Conservation (phyloP, 2,329 filamentous ascomycete species). For the Teratosphaeria gauchensis region DNA sequence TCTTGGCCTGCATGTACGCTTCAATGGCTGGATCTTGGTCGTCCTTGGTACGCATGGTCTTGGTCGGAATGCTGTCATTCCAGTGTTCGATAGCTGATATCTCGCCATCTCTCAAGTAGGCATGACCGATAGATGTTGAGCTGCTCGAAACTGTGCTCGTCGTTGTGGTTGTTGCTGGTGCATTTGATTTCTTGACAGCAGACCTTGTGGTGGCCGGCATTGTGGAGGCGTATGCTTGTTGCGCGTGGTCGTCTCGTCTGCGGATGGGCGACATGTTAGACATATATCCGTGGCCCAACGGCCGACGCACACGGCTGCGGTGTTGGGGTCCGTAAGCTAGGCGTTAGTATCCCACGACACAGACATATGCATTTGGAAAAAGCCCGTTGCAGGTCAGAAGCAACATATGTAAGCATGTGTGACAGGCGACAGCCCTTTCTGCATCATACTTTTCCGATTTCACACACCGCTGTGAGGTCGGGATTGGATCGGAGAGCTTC, state of each 20-base stretch:
- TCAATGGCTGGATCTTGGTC: constrained; percentile 19
- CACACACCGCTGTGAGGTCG: neutral
- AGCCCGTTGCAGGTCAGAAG: neutral
- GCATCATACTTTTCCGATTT: neutral
- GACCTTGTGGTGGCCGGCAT: neutral
- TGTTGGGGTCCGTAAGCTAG: neutral
- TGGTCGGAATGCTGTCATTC: constrained; percentile 15
- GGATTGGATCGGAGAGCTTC: neutral
- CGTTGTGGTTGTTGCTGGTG: neutral
- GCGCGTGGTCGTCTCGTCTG: neutral
- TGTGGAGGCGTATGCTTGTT: neutral
- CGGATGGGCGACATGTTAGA: neutral
- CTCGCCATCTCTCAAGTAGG: constrained; percentile 14
- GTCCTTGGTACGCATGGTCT: constrained; percentile 8
- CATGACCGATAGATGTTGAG: constrained; percentile 2
- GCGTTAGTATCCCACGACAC: neutral
- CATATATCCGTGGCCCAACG: neutral
- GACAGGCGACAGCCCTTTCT: neutral
- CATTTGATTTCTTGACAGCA: neutral
- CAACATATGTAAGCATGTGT: neutral
- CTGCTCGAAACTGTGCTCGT: constrained; percentile 1
- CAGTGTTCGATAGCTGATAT: constrained; percentile 20
- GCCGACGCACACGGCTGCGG: neutral
- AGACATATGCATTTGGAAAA: neutral
- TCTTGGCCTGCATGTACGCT: constrained; percentile 27